Evolutionary conservation across 164 flowering plant genomes (phyloP), one percentile per base, ranked within the genome.

Genomic region (Echeveria elegans): DNA sequence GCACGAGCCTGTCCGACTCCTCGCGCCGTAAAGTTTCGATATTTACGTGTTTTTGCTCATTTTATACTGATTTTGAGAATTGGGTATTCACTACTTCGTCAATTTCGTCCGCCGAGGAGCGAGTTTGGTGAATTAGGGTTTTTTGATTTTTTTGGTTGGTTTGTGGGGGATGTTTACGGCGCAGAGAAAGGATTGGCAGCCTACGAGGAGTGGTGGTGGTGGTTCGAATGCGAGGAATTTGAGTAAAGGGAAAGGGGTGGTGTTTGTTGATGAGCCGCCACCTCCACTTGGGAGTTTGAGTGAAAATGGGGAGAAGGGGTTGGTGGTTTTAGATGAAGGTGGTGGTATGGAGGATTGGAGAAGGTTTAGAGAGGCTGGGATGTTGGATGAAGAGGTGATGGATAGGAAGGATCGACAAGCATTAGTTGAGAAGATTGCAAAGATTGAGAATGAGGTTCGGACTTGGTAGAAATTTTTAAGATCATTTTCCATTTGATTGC

Each of bases 381-480:
- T 88, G 71, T 58, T 94, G 73, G 93, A 90, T 58, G 88, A 83
- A 68, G 85, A 84, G 1, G 64, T 79, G 0, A 32, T 89, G 82
- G 88, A 82, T 79, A 72, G 74, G 77, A 89, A 79, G 69, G 96
- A 89, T 66, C 73, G 77, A 6, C 77, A 82, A 41, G 96, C 95
- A 2, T 78, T 88, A 4, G 6, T 72, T 0, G 88, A 86, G 67
- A 86, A 70, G 73, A 72, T 77, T 31, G 68, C 80, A 1, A 82
- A 76, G 77, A 83, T 94, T 3, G 84, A 89, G 65, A 73, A 41
- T 15, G 97, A 94, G 95, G 98, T 93, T 24, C 68, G 64, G 15
- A n/a, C n/a, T n/a, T n/a, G n/a, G n/a, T n/a, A 15, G 19, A n/a
- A 2, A 52, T 65, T 38, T 34, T 14, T 23, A 1, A 16, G 32